phyloP scores from a whole-genome alignment of 2,329 filamentous ascomycete genomes.

The Ceratocystiopsis minuta region DNA sequence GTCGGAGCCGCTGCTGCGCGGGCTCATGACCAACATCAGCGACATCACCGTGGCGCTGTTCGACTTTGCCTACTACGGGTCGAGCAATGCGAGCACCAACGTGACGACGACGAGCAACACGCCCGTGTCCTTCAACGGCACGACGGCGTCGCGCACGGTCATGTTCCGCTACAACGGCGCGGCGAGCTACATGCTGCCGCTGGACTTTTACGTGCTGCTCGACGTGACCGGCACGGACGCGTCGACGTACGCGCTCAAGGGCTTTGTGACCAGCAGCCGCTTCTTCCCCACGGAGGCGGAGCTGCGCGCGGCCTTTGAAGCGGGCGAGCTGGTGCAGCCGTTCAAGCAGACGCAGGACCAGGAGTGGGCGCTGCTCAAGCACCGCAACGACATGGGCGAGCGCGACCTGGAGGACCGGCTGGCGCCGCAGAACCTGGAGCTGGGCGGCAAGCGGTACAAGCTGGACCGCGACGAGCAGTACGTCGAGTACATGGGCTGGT shows the following conservation, averaged over 20 bases:
- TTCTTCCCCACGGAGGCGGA: constrained; percentile 19
- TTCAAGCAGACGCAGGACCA: constrained; percentile 17
- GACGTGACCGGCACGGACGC: constrained; percentile 26
- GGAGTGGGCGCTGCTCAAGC: constrained; percentile 19
- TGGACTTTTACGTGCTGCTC: constrained; percentile 27
- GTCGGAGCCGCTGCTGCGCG: constrained; percentile 19
- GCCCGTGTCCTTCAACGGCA: constrained; percentile 18
- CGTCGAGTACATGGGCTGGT: constrained; percentile 34
- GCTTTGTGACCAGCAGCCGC: constrained; percentile 23
- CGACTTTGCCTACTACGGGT: constrained; percentile 18
- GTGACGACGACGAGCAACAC: no score
- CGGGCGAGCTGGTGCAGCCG: constrained; percentile 18
- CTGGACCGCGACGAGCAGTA: constrained; percentile 27
- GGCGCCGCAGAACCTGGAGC: constrained; percentile 19
- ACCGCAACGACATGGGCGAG: constrained; percentile 11
- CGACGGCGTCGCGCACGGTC: constrained; percentile 19
- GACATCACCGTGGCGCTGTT: constrained; percentile 25
- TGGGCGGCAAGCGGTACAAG: constrained; percentile 22
- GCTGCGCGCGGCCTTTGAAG: constrained; percentile 19
- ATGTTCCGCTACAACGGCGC: constrained; percentile 24
- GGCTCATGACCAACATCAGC: constrained; percentile 15
- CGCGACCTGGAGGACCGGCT: constrained; percentile 18
- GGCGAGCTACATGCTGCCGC: constrained; percentile 21
- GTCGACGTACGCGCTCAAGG: constrained; percentile 22
- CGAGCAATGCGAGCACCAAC: constrained; percentile 14